phyloP scores from a whole-genome alignment of 768 basidiomycete species.

The Gloeopeniophorella convolvens region DNA sequence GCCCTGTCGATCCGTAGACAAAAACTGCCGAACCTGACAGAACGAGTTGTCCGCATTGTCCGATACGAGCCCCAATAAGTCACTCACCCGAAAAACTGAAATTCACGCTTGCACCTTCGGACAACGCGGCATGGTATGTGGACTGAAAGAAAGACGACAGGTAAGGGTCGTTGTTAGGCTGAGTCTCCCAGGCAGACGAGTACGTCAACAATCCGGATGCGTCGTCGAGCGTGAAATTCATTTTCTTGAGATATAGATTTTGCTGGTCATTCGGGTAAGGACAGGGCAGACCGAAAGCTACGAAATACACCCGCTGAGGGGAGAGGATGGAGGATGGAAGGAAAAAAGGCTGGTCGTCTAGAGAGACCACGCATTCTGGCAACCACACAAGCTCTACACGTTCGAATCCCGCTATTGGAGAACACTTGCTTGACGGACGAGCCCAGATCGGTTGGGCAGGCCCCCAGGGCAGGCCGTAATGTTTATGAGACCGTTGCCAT shows the following conservation, averaged over 20 bases:
- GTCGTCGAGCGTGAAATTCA: conserved; percentile 30
- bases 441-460: too few species aligned
- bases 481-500: too few species aligned
- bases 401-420: too few species aligned
- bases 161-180: conserved; percentile 21
- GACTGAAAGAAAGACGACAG: conserved; percentile 22
- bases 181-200: conserved; percentile 24
- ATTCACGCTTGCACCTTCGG: conserved; percentile 22
- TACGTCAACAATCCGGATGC: conserved; percentile 22
- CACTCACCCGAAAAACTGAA: conserved; percentile 23
- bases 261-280: neutral
- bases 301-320: neutral
- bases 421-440: too few species aligned
- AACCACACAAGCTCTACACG: too few species aligned
- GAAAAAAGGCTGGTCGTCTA: too few species aligned
- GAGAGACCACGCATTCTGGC: too few species aligned
- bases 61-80: too few species aligned
- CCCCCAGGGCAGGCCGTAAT: too few species aligned
- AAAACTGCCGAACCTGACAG: conserved; percentile 13
- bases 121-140: conserved; percentile 26
- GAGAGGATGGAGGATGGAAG: too few species aligned
- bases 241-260: neutral
- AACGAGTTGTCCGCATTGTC: neutral
- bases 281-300: too few species aligned
- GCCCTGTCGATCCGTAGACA: conserved; percentile 27